These are phyloP conservation scores for Tilletia horrida DNA, from an alignment of 1,284 basidiomycete genomes.

Conservation along the genomic window DNA sequence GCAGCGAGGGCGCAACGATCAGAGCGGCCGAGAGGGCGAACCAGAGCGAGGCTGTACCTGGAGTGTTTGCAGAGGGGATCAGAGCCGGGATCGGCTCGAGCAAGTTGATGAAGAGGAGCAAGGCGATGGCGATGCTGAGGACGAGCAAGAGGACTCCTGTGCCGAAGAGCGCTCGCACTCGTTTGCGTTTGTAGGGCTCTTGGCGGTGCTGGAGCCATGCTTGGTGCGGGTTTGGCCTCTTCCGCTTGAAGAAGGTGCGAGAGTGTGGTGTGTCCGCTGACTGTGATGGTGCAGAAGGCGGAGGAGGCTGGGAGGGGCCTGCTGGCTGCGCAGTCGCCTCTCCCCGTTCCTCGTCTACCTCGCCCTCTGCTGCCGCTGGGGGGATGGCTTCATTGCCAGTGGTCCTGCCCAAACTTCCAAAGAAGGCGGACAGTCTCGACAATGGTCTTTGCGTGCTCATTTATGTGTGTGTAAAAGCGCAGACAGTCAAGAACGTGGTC, in stretches of 20 bases:
- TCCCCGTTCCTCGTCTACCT: neutral
- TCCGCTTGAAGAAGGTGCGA: slow-evolving; percentile 16
- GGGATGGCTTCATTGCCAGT: neutral
- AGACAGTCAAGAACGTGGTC: neutral
- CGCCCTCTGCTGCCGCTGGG: neutral
- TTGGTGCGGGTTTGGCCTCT: neutral
- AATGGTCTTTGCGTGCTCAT: slow-evolving; percentile 12
- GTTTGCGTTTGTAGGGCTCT: neutral
- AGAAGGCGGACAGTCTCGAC: slow-evolving; percentile 15
- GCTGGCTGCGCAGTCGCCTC: neutral
- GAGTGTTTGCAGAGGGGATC: slow-evolving; percentile 33
- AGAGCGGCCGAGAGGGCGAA: slow-evolving; percentile 32
- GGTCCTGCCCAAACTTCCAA: slow-evolving; percentile 1
- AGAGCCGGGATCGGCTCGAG: slow-evolving; percentile 35
- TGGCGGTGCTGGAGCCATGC: neutral
- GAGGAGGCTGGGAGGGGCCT: neutral
- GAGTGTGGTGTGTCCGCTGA: neutral
- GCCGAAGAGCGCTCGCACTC: slow-evolving; percentile 30
- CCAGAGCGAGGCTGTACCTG: slow-evolving; percentile 36
- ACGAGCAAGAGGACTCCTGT: slow-evolving; percentile 31
- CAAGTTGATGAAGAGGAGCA: slow-evolving; percentile 33
- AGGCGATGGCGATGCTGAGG: slow-evolving; percentile 26
- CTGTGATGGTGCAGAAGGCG: neutral
- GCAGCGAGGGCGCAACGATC: slow-evolving; percentile 32
- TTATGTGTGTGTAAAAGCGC: neutral